Base-by-base conservation (phyloP, 1,139 yeast species). In the Saccharomyces pastorianus region DNA sequence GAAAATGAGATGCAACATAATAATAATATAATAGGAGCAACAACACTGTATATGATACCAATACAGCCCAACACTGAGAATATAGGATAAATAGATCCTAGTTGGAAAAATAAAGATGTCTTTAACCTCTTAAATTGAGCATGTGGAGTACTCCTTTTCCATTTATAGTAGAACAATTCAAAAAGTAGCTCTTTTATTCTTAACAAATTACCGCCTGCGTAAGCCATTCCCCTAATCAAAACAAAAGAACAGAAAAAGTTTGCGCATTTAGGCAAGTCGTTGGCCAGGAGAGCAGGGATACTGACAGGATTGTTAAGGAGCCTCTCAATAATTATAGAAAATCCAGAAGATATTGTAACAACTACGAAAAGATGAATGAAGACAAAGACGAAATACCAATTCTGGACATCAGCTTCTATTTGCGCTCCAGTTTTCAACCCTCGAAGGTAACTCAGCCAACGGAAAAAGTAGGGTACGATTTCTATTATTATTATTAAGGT, bases 331-430 rank as follows among this genome's bases (percentile, higher is more conserved):
- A 89, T 79, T 3, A 83, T 83, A 0, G 88, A 81, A 8, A 88
- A 73, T 38, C 96, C 90, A 0, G 95, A 85, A 64, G 95, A 88
- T 46, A 90, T 80, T 0, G 96, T 86, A 2, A 90, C 90, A 46
- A 90, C 95, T 47, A 90, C 69, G 61, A 90, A 90, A 46, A 88
- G 82, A 62, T 90, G 96, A 48, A 88, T 81, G 64, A 88, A 88
- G 52, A 85, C 72, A 65, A 90, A 90, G 60, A 76, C 73, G 76
- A 84, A 75, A 72, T 82, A 71, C 90, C 91, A 85, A 51, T 73
- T 71, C 58, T 85, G 90, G n/a, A 82, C 71, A 58, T 81, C 83
- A 2, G 77, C 47, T 64, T 85, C 88, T 13, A 81, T 65, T 56
- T 78, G 80, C 4, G 83, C 75, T 0, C 83, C 83, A 0, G 85